Conservation (phyloP, 306 rosid genomes). For the Inga oerstediana region DNA sequence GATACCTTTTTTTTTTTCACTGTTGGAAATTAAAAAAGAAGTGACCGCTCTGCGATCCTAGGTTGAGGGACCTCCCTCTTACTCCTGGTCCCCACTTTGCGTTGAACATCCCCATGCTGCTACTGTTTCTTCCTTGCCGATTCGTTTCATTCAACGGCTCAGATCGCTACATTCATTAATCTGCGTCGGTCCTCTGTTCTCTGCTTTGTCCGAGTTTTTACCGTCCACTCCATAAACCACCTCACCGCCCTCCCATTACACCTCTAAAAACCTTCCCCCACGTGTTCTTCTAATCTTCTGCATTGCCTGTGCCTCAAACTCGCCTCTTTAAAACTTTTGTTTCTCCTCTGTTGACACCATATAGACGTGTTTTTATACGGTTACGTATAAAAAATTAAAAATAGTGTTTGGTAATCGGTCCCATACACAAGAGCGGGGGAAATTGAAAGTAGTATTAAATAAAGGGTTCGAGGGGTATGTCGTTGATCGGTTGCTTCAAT, state of each 20-base stretch:
- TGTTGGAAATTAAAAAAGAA: neutral
- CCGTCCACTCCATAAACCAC: neutral
- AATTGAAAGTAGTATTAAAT: neutral
- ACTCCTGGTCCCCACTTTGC: neutral
- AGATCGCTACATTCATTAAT: neutral
- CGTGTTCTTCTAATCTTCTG: slow-evolving; percentile 22
- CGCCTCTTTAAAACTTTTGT: neutral
- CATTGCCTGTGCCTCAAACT: slow-evolving; percentile 1
- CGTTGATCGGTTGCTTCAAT: slow-evolving; percentile 38
- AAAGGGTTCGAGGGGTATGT: neutral
- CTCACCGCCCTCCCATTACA: neutral
- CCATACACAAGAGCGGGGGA: neutral
- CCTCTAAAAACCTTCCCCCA: neutral
- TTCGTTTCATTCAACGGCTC: neutral
- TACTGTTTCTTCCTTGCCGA: neutral
- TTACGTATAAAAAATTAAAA: too few species aligned
- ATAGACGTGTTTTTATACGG: neutral
- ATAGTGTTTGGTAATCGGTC: neutral
- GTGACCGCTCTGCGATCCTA: slow-evolving; percentile 11
- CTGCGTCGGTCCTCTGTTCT: neutral
- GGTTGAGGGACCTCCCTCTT: neutral
- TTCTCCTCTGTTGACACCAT: neutral
- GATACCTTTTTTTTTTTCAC: neutral
- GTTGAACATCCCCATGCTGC: neutral
- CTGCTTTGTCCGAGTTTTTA: neutral